These are phyloP conservation scores for Tardiomyces digboiensis DNA, from an alignment of 1,139 yeast genomes.

Conservation along the genomic window DNA sequence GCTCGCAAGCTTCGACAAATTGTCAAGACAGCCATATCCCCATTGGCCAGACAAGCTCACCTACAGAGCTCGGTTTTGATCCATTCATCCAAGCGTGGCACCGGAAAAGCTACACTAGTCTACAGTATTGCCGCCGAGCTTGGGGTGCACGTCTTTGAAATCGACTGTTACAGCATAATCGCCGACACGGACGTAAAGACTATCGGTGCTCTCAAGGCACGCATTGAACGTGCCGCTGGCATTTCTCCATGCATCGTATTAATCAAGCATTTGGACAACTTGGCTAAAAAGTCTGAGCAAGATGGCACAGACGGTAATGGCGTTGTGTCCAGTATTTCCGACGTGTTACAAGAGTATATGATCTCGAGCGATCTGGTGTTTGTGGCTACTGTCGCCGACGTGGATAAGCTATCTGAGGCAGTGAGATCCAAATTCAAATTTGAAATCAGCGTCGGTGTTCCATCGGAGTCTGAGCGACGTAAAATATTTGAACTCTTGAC, in stretches of 20 bases:
- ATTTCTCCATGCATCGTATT: constrained; percentile 43
- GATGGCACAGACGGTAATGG: constrained; percentile 45
- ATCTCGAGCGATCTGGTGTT: constrained; percentile 32
- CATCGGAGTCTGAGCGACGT: constrained; percentile 64
- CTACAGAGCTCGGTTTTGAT: constrained; percentile 57
- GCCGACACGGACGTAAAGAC: constrained; percentile 70
- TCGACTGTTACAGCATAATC: constrained; percentile 51
- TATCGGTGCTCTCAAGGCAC: constrained; percentile 67
- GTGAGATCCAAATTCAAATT: constrained; percentile 66
- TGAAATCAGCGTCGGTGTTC: constrained; percentile 69
- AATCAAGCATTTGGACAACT: constrained; percentile 64
- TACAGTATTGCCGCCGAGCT: constrained; percentile 43
- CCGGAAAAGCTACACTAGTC: constrained; percentile 68
- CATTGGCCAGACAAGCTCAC: constrained; percentile 21
- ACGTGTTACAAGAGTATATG: constrained; percentile 49
- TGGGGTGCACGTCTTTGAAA: constrained; percentile 60
- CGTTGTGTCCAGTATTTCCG: constrained; percentile 49
- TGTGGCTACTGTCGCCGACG: constrained; percentile 62
- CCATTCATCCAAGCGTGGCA: constrained; percentile 61
- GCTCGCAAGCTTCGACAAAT: constrained; percentile 37
- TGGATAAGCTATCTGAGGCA: constrained; percentile 58
- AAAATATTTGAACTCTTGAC: constrained; percentile 46
- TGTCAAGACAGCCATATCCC: constrained; percentile 23
- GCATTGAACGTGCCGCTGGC: constrained; percentile 50
- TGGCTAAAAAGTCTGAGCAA: constrained; percentile 63